These are phyloP conservation scores for Artemisia annua DNA, from an alignment of 129 eudicot genomes.

Conservation along the genomic window DNA sequence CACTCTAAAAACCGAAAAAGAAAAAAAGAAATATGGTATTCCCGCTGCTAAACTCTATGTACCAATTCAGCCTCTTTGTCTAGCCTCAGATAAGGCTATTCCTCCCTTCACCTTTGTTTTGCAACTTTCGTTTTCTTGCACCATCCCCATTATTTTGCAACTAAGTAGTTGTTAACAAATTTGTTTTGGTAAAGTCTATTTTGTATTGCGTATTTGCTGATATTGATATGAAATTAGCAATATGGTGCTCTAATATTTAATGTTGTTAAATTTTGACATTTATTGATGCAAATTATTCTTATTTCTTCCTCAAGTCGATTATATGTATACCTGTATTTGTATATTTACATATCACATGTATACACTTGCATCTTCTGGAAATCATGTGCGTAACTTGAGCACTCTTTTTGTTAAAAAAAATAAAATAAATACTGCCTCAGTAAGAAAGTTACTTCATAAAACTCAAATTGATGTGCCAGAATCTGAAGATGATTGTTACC, in stretches of 20 bases:
- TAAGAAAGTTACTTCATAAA: background rate
- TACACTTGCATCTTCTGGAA: background rate
- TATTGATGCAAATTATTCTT: background rate
- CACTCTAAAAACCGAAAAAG: no score
- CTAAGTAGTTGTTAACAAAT: background rate
- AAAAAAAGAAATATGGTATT: background rate
- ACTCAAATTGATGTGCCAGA: background rate
- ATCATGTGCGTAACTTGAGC: background rate
- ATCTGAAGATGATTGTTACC: background rate
- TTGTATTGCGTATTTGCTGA: background rate
- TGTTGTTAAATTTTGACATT: background rate
- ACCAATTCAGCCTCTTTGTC: background rate
- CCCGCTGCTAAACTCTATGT: background rate
- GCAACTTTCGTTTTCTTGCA: background rate
- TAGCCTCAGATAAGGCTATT: background rate
- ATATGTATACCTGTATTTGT: background rate
- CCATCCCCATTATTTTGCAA: background rate
- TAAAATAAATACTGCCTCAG: background rate
- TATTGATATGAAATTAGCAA: background rate
- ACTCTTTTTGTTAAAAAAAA: background rate
- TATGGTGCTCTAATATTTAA: background rate
- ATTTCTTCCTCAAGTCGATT: background rate
- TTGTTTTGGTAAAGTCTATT: background rate
- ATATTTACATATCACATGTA: background rate
- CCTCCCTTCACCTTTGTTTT: slow-evolving; percentile 6